Base-by-base conservation (phyloP, 2,329 filamentous ascomycete genomes). In the Drechslerella dactyloides region DNA sequence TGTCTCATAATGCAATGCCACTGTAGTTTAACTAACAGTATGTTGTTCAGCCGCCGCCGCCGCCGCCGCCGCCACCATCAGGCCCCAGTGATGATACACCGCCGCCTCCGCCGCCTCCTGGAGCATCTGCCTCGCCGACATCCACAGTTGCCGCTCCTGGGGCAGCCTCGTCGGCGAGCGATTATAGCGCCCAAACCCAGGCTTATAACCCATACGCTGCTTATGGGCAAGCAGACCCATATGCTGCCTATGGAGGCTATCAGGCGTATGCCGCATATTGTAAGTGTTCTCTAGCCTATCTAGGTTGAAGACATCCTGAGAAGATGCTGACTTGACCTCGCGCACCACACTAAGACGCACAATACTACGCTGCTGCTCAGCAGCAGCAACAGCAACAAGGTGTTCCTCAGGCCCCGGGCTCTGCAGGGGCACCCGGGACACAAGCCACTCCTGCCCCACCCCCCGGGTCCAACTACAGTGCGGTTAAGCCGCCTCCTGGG, bases 221-320 rank as follows among this genome's bases (percentile, higher is more conserved):
- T 77, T 96, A 96, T 79, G 81, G 81, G 51, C 83, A 83, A 61
- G 82, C 85, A 74, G 91, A 97, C 77, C 93, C 93, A 0, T 97
- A 97, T 79, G 91, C 91, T 46, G 87, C 90, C 7, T 97, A 94
- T 76, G 93, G 93, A 73, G 93, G 93, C 61, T 97, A 94, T 80
- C 85, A 88, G 76, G 90, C 89, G 81, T 90, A 84, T 73, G 78
- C 84, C 52, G 82, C 82, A 30, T 84, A 84, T 76, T 84, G 83
- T 76, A 59, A 74, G 74, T 53, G 24, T 21, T 4, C 21, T 48
- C 21, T 5, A 5, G 15, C 44, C 19, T 44, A 17, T 4, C n/a
- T n/a, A n/a, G 5, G 13, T 15, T 15, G 3, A 44, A 15, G 40
- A 44, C 11, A 15, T 15, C 13, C 4, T 44, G 3, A 6, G 40